phyloP scores from a whole-genome alignment of 176 grass and related monocot genomes.

The Tuctoria greenei region DNA sequence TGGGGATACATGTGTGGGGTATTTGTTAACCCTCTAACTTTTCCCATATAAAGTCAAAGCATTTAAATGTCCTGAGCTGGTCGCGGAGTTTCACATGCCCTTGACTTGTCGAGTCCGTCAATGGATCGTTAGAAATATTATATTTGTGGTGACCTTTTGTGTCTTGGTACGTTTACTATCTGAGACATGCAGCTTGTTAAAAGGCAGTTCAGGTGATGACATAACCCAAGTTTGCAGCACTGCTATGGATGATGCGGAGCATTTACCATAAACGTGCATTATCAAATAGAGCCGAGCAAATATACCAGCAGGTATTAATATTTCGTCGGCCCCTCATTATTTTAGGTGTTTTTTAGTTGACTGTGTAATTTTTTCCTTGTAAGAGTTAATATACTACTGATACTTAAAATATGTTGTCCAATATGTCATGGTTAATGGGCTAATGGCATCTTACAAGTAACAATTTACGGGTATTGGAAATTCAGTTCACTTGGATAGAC shows the following conservation, averaged over 20 bases:
- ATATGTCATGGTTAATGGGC: neutral
- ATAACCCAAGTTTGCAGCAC: slow-evolving; percentile 50
- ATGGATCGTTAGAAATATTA: slow-evolving; percentile 61
- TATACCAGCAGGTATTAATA: slow-evolving; percentile 66
- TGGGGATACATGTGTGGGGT: too few relatives aligned
- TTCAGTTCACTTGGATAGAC: neutral
- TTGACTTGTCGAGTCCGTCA: slow-evolving; percentile 49
- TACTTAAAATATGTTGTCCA: neutral
- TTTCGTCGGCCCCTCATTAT: neutral
- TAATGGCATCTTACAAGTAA: neutral
- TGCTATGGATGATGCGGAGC: slow-evolving; percentile 48
- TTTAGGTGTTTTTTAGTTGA: neutral
- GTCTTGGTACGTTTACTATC: slow-evolving; percentile 49
- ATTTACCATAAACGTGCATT: slow-evolving; percentile 43
- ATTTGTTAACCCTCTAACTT: slow-evolving; percentile 9
- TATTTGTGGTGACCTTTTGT: slow-evolving; percentile 31
- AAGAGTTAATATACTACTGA: neutral
- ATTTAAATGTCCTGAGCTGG: slow-evolving; percentile 67
- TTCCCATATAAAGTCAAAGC: slow-evolving; percentile 50
- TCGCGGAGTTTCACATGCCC: slow-evolving; percentile 64
- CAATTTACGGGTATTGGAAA: neutral
- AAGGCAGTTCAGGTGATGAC: slow-evolving; percentile 35
- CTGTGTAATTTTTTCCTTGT: slow-evolving; percentile 8
- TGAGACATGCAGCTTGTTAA: neutral
- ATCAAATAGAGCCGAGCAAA: slow-evolving; percentile 55